Evolutionary conservation across 2,329 filamentous ascomycete genomes (phyloP).

Genomic region (Clonostachys chloroleuca): DNA sequence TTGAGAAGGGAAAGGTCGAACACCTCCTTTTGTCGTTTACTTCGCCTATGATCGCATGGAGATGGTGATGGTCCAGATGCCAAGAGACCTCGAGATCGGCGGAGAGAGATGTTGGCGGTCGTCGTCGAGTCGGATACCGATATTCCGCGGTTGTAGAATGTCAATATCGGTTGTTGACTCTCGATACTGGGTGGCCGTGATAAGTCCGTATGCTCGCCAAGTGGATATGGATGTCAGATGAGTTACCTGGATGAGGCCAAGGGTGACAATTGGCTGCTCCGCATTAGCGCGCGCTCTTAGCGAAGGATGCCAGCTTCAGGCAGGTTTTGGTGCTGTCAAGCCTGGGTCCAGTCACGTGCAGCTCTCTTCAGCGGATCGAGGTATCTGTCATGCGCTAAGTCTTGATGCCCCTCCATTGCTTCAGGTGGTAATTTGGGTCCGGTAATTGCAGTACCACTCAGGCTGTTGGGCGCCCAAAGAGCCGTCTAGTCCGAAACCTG

Average conservation of each 20-base stretch:
- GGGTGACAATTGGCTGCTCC: constrained; percentile 2
- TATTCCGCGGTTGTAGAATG: neutral
- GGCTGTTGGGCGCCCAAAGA: no score
- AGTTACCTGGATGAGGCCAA: neutral
- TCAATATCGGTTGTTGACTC: neutral
- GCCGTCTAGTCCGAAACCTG: no score
- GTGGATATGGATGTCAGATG: neutral
- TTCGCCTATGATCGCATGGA: neutral
- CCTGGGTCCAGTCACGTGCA: no score
- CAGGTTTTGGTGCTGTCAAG: no score
- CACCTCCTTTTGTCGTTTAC: neutral
- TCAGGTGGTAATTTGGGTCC: no score
- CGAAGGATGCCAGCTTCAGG: no score
- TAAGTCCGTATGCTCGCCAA: neutral
- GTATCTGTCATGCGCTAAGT: no score
- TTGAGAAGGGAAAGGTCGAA: neutral
- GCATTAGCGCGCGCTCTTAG: constrained; percentile 1
- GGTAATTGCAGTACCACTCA: no score
- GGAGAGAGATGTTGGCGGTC: neutral
- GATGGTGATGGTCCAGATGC: neutral
- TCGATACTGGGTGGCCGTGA: neutral
- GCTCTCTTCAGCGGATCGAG: no score
- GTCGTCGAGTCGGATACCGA: neutral
- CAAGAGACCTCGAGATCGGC: neutral
- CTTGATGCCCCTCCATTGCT: no score